These are phyloP conservation scores for Fusarium nanum DNA, from an alignment of 2,329 filamentous ascomycete species.

Conservation along the genomic window DNA sequence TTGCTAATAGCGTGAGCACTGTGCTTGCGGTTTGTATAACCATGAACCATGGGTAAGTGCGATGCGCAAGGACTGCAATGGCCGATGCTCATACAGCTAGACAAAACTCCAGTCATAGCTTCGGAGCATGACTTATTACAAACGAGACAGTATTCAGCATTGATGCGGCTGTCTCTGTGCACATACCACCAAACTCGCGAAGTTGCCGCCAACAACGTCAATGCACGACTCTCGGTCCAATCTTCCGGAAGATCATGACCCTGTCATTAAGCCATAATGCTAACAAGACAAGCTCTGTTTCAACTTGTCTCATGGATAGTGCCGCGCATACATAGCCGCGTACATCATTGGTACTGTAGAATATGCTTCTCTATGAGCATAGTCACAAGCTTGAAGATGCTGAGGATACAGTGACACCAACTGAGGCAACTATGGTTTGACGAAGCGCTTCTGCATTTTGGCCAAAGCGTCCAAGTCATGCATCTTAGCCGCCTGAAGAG, in stretches of 20 bases:
- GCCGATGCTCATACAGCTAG: background rate
- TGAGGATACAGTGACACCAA: background rate
- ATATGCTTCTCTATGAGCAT: background rate
- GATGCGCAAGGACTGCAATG: background rate
- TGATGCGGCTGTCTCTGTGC: background rate
- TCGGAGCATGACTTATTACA: background rate
- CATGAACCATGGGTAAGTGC: background rate
- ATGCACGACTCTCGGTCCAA: constrained; percentile 1
- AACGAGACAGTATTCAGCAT: background rate
- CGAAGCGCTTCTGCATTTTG: background rate
- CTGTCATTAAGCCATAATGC: constrained; percentile 3
- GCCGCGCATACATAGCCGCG: background rate
- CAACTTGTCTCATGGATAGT: constrained; percentile 5
- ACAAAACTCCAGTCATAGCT: background rate
- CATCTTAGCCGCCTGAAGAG: background rate
- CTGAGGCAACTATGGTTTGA: background rate
- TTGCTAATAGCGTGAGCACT: background rate
- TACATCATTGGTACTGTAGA: background rate
- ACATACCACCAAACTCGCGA: background rate
- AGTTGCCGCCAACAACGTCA: background rate
- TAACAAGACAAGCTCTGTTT: constrained; percentile 7
- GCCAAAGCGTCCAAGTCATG: background rate
- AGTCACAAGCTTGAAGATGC: background rate
- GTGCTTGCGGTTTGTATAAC: background rate
- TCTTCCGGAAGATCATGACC: background rate